phyloP scores from a whole-genome alignment of 1,139 yeast genomes.

The Suhomyces kunorum region DNA sequence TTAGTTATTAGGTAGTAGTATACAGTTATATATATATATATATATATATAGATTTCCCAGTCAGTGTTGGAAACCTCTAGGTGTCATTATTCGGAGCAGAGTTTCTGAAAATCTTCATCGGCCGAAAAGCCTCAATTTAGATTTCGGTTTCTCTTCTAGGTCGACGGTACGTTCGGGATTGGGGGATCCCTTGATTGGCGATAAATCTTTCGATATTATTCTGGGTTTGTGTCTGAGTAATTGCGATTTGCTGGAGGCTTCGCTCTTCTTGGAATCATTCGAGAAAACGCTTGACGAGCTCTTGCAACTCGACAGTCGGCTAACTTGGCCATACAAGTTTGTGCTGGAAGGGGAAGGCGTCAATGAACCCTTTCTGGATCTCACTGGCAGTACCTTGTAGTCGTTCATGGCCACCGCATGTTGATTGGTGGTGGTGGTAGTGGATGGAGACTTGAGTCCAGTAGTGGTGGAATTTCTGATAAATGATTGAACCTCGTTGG shows the following conservation, averaged over 20 bases:
- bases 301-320: slow-evolving; percentile 15
- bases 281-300: slow-evolving; percentile 15
- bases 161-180: slow-evolving; percentile 14
- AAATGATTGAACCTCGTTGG: slow-evolving; percentile 18
- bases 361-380: slow-evolving; percentile 7
- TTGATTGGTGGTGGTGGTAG: slow-evolving; percentile 13
- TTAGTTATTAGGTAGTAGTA: too few species aligned
- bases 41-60: too few species aligned
- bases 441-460: slow-evolving; percentile 10
- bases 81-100: too few species aligned
- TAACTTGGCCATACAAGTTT: slow-evolving; percentile 11
- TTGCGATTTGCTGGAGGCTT: slow-evolving; percentile 1
- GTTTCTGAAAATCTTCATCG: not conserved
- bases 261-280: slow-evolving; percentile 14
- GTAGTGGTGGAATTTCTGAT: slow-evolving; percentile 15
- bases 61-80: too few species aligned
- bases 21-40: too few species aligned
- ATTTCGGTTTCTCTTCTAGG: slow-evolving; percentile 16
- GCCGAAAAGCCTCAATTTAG: slow-evolving; percentile 16
- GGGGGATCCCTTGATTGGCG: slow-evolving; percentile 20
- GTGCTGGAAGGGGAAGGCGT: slow-evolving; percentile 14
- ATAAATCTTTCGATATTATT: slow-evolving; percentile 11
- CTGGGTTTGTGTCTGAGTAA: slow-evolving; percentile 5
- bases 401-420: slow-evolving; percentile 9
- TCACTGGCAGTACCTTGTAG: not conserved